Base-by-base conservation (phyloP, 495 filamentous ascomycete genomes). In the Trichoderma virens region DNA sequence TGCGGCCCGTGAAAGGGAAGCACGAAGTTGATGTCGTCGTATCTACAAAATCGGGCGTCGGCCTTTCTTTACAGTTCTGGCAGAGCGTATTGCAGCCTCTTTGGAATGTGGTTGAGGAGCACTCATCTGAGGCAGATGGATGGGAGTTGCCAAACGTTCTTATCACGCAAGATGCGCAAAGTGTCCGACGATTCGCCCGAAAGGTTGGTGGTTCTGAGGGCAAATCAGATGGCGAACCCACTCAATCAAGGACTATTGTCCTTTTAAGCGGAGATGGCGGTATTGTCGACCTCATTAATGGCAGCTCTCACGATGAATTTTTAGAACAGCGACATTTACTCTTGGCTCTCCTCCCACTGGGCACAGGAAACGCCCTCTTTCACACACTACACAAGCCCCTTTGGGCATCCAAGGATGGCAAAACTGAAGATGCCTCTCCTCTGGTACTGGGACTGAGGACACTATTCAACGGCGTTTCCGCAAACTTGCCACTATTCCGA, bases 291-390 rank as follows among this genome's bases (percentile, higher is more conserved):
- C 74, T 90, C 0, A 71, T 97, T 64, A 96, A 97, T 70, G 74
- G 73, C n/a, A 35, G 45, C 20, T 28, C 61, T 13, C 18, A 23
- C 9, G 51, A 35, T 31, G 31, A 65, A n/a, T 30, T n/a, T 2
- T 39, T 3, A 14, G 13, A 34, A 11, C 31, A 32, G 20, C 59
- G 14, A n/a, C 69, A 68, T 1, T 90, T 90, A 0, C 79, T 76
- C 2, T 76, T 97, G 65, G 80, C 79, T 8, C 70, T 94, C 30
- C 73, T 96, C 5, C 88, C 91, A 1, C 80, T 92, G 20, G 93
- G 93, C 2, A 96, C 93, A 2, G 93, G 89, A 28, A 98, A 97
- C 74, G 93, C 93, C 2, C 83, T 96, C 65, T 90, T 91, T 41
- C 82, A 86, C 70, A 95, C 91, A 3, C 65, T 79, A 7, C 81